These are phyloP conservation scores for Choiromyces venosus DNA, from an alignment of 495 filamentous ascomycete genomes.

Conservation along the genomic window DNA sequence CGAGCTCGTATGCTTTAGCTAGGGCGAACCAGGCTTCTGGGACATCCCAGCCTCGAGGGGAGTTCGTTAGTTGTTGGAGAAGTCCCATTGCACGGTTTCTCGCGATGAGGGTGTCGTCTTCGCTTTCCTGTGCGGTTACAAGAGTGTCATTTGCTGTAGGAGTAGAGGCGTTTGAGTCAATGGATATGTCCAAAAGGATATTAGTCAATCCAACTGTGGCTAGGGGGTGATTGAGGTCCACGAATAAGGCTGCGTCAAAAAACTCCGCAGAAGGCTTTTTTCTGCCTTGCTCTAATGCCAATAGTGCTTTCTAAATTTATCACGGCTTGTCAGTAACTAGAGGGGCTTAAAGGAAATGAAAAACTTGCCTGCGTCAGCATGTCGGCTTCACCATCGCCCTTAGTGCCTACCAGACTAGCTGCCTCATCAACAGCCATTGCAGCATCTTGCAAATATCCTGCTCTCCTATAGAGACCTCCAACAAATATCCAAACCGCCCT, in stretches of 20 bases:
- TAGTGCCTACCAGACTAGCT: constrained; percentile 53
- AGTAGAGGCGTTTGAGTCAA: background rate
- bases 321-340: constrained; percentile 7
- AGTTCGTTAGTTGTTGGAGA: constrained; percentile 73
- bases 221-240: constrained; percentile 67
- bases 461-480: constrained; percentile 77
- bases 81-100: constrained; percentile 81
- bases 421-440: constrained; percentile 76
- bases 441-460: constrained; percentile 72
- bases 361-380: constrained; percentile 33
- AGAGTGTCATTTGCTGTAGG: background rate
- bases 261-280: constrained; percentile 63
- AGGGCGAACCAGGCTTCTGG: constrained; percentile 93
- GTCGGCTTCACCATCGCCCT: constrained; percentile 39
- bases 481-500: constrained; percentile 80
- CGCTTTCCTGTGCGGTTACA: constrained; percentile 19
- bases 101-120: constrained; percentile 55
- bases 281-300: constrained; percentile 56
- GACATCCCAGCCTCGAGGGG: constrained; percentile 82
- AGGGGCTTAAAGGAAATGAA: background rate
- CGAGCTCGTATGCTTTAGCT: constrained; percentile 77
- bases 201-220: constrained; percentile 82
- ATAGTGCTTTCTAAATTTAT: constrained; percentile 57
- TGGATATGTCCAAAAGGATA: constrained; percentile 55
- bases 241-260: constrained; percentile 73